Evolutionary conservation across 441 rosid species (phyloP).

Genomic region (Pelargonium australe): DNA sequence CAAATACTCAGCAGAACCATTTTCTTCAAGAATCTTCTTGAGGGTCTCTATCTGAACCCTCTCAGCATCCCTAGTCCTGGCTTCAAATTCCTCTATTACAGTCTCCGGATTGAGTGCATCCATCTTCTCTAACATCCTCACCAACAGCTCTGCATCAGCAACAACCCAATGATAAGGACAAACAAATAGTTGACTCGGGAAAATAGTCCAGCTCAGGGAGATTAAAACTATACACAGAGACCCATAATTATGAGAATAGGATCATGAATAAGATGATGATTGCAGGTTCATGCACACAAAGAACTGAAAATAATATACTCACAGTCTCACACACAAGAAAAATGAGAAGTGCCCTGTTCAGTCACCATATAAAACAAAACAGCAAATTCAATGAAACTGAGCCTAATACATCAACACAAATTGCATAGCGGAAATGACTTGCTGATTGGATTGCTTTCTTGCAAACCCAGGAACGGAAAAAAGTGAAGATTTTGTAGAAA

Average conservation of each 20-base stretch:
- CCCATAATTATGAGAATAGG: neutral
- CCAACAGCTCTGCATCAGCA: neutral
- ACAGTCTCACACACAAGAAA: neutral
- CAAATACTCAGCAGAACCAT: conserved; percentile 64
- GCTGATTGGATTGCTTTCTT: neutral
- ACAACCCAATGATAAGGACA: neutral
- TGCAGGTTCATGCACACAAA: neutral
- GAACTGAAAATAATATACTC: neutral
- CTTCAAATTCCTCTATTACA: conserved; percentile 67
- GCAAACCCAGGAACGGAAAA: neutral
- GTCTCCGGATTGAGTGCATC: conserved; percentile 36
- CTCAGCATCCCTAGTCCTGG: conserved; percentile 54
- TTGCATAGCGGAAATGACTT: neutral
- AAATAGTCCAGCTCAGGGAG: neutral
- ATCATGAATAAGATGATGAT: neutral
- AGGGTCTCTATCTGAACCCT: conserved; percentile 65
- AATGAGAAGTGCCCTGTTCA: too few relatives aligned
- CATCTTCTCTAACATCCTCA: conserved; percentile 64
- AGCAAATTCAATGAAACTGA: neutral
- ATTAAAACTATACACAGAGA: neutral
- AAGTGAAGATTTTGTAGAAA: neutral
- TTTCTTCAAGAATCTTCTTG: conserved; percentile 59
- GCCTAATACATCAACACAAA: neutral
- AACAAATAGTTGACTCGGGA: neutral
- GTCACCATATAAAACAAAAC: neutral